Evolutionary conservation across 768 basidiomycete species (phyloP).

Genomic region (Lactarius psammicola): DNA sequence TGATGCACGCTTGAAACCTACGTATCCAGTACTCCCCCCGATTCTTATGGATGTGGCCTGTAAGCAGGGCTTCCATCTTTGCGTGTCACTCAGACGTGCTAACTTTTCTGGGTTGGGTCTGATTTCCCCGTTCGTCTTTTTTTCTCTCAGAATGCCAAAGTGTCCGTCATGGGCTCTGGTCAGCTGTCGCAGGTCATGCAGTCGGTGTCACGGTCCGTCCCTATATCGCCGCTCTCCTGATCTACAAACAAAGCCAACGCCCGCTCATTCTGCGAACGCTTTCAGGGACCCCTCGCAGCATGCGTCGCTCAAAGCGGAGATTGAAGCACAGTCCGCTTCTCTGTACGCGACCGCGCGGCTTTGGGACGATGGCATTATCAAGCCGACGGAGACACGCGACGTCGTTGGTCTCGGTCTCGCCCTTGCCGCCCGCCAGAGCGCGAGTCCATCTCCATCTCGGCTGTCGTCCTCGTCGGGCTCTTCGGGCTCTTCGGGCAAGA

Average conservation of each 20-base stretch:
- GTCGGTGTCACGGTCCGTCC: slow-evolving; percentile 71
- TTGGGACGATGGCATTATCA: slow-evolving; percentile 93
- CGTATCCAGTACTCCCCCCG: slow-evolving; percentile 76
- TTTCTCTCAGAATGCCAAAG: slow-evolving; percentile 70
- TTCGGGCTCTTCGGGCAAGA: slow-evolving; percentile 30
- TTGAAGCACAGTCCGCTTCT: slow-evolving; percentile 86
- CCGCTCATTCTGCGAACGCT: neutral
- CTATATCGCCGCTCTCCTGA: neutral
- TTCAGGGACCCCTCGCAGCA: slow-evolving; percentile 78
- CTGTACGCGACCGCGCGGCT: slow-evolving; percentile 88
- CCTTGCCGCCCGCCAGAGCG: slow-evolving; percentile 56
- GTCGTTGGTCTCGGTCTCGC: slow-evolving; percentile 86
- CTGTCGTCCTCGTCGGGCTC: too few species aligned
- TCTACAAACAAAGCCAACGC: neutral
- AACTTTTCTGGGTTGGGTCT: neutral
- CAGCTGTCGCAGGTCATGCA: slow-evolving; percentile 94
- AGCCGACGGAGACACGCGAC: slow-evolving; percentile 84
- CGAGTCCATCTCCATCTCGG: slow-evolving; percentile 1
- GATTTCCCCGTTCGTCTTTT: neutral
- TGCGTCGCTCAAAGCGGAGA: slow-evolving; percentile 68
- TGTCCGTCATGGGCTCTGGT: slow-evolving; percentile 93
- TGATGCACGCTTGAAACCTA: slow-evolving; percentile 11
- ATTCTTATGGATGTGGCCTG: slow-evolving; percentile 99
- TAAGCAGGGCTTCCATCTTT: slow-evolving; percentile 40
- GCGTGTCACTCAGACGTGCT: slow-evolving; percentile 13